Percentiles rank a stretch among this genome's conserved stretches.
Conservation (phyloP, 129 eudicot genomes). For the Helianthus tuberosus region DNA sequence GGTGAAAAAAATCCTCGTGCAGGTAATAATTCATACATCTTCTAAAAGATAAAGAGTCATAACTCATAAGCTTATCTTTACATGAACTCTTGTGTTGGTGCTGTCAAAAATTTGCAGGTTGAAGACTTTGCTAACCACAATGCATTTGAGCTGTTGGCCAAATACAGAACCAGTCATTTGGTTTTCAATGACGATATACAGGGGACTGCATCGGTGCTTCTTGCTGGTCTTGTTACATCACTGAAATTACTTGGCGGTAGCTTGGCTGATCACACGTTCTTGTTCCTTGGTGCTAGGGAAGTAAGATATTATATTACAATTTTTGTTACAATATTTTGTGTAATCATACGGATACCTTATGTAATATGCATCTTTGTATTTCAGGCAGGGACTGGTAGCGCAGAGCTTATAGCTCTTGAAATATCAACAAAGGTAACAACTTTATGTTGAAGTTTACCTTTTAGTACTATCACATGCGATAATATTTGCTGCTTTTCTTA, state of each 20-base stretch:
- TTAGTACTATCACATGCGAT: slow-evolving; percentile 28
- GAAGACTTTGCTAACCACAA: slow-evolving; percentile 98
- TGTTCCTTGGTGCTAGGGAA: slow-evolving; percentile 97
- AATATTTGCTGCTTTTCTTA: no score
- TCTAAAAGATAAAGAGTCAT: neutral
- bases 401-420: no score
- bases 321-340: neutral
- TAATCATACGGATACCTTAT: neutral
- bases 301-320: slow-evolving; percentile 31
- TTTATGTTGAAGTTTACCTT: no score
- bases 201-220: slow-evolving; percentile 88
- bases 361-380: no score
- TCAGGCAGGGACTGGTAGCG: no score
- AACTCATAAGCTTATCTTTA: neutral
- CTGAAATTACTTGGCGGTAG: slow-evolving; percentile 83
- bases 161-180: slow-evolving; percentile 74
- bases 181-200: slow-evolving; percentile 97
- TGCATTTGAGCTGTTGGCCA: slow-evolving; percentile 85
- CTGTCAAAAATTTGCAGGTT: slow-evolving; percentile 49
- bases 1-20: slow-evolving; percentile 95
- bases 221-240: slow-evolving; percentile 84
- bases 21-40: slow-evolving; percentile 47
- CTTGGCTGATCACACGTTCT: slow-evolving; percentile 79
- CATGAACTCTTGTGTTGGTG: slow-evolving; percentile 15
- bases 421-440: no score